phyloP scores from a whole-genome alignment of 768 basidiomycete genomes.

The Collybiopsis confluens region DNA sequence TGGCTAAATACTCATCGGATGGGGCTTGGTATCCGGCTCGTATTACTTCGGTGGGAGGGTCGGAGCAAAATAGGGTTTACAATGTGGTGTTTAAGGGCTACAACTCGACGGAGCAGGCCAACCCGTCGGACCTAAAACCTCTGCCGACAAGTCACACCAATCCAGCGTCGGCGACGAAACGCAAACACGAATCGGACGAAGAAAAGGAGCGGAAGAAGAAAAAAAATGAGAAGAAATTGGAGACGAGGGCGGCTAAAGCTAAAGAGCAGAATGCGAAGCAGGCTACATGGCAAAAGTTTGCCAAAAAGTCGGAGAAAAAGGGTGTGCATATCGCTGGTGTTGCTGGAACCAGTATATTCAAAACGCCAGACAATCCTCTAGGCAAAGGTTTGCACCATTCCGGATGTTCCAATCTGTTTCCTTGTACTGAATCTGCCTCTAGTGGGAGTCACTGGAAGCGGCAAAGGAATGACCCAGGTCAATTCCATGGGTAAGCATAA shows the following conservation, averaged over 20 bases:
- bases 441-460: conserved; percentile 92
- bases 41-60: conserved; percentile 80
- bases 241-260: conserved; percentile 77
- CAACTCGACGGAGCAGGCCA: conserved; percentile 85
- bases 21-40: conserved; percentile 86
- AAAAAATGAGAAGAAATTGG: conserved; percentile 92
- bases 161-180: conserved; percentile 53
- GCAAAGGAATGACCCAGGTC: conserved; percentile 83
- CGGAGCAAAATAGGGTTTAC: conserved; percentile 77
- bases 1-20: conserved; percentile 83
- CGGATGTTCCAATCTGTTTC: conserved; percentile 7
- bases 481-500: conserved; percentile 71
- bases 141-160: conserved; percentile 56
- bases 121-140: conserved; percentile 64
- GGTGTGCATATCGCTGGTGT: conserved; percentile 88
- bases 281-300: conserved; percentile 90
- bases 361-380: conserved; percentile 88
- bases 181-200: conserved; percentile 74
- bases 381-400: conserved; percentile 63
- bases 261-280: conserved; percentile 85
- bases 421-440: conserved; percentile 12
- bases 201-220: conserved; percentile 93
- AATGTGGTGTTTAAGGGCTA: conserved; percentile 90
- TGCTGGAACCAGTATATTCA: conserved; percentile 88
- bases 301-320: conserved; percentile 92